Conservation (phyloP, 1,284 basidiomycete genomes). For the Boletus sp. region DNA sequence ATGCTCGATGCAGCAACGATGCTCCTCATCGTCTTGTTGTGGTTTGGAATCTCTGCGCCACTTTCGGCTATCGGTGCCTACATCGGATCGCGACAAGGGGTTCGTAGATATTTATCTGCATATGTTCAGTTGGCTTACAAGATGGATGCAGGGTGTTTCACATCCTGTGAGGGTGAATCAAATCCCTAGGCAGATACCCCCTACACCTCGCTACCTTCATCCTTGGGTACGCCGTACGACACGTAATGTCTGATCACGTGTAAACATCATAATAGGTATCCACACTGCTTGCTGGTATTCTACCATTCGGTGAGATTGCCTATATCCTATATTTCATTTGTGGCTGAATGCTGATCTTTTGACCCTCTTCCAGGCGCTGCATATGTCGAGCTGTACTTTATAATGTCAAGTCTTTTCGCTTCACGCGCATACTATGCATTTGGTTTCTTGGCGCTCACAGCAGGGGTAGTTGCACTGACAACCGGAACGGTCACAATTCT, state of each 20-base stretch:
- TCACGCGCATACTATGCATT: constrained; percentile 95
- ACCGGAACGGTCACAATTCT: constrained; percentile 90
- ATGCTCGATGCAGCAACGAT: constrained; percentile 64
- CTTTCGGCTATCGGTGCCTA: constrained; percentile 72
- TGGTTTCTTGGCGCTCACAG: constrained; percentile 92
- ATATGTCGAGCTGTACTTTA: constrained; percentile 95
- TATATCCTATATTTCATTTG: constrained; percentile 1
- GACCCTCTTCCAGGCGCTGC: constrained; percentile 64
- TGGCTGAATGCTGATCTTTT: constrained; percentile 1
- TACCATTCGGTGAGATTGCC: constrained; percentile 75
- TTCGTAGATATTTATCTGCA: constrained; percentile 37
- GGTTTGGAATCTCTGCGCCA: constrained; percentile 95
- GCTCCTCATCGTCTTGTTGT: constrained; percentile 85
- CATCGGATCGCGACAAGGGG: constrained; percentile 86
- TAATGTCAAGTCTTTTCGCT: constrained; percentile 91
- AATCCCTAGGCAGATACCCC: constrained; percentile 91
- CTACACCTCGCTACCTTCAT: constrained; percentile 77
- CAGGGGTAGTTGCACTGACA: constrained; percentile 80
- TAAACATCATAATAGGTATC: constrained; percentile 51
- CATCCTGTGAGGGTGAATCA: constrained; percentile 89
- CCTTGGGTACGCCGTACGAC: constrained; percentile 57
- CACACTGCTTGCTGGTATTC: constrained; percentile 82
- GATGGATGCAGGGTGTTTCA: constrained; percentile 52
- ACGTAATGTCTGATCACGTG: constrained; percentile 6
- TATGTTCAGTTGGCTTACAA: constrained; percentile 9